Conservation (phyloP, 495 filamentous ascomycete species). For the Darksidea phi region DNA sequence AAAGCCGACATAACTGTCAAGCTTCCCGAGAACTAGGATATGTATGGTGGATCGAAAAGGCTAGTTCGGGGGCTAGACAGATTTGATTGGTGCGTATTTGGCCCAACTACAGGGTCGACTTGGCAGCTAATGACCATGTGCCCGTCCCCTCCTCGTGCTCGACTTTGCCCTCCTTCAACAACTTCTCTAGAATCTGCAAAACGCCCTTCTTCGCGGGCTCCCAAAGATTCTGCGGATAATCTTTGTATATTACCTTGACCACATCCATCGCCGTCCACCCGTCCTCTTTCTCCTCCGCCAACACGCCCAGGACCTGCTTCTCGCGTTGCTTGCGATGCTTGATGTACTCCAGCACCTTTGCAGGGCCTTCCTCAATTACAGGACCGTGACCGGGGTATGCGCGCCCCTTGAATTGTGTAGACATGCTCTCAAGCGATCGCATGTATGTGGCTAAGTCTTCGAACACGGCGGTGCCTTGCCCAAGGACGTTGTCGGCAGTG, state of each 20-base stretch:
- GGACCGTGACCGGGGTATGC: constrained; percentile 88
- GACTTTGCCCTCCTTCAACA: constrained; percentile 43
- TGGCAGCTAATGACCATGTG: constrained; percentile 34
- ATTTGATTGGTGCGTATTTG: constrained; percentile 4
- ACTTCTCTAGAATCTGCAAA: constrained; percentile 44
- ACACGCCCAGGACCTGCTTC: constrained; percentile 70
- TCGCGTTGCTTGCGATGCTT: constrained; percentile 76
- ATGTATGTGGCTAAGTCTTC: constrained; percentile 77
- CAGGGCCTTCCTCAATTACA: constrained; percentile 64
- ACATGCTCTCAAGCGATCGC: constrained; percentile 70
- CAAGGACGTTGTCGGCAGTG: constrained; percentile 92
- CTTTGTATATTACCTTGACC: constrained; percentile 79
- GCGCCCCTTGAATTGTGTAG: constrained; percentile 58
- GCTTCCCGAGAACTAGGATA: background rate
- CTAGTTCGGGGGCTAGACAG: background rate
- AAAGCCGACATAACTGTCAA: background rate
- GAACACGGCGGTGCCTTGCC: constrained; percentile 90
- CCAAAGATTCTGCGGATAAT: constrained; percentile 73
- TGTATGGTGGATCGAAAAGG: background rate
- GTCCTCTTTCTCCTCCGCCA: constrained; percentile 49
- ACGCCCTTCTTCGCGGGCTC: constrained; percentile 51
- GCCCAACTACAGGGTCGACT: constrained; percentile 28
- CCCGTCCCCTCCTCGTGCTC: constrained; percentile 31
- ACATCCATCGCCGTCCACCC: constrained; percentile 73
- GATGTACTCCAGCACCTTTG: constrained; percentile 77